Conservation (phyloP, 2,329 filamentous ascomycete species). For the Drechslera avenae region DNA sequence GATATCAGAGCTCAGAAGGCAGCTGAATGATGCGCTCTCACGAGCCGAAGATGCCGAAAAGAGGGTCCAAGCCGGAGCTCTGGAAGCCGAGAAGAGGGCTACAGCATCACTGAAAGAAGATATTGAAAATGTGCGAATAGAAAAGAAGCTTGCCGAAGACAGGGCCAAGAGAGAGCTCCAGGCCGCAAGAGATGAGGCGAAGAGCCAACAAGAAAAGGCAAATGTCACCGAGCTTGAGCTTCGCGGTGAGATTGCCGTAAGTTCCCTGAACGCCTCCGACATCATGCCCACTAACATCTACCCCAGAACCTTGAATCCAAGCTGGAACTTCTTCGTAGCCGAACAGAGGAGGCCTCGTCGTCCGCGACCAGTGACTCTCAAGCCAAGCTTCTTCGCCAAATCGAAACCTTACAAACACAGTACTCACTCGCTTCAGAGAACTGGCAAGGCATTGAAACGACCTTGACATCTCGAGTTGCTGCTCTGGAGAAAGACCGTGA, state of each 20-base stretch:
- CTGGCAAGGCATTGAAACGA: conserved; percentile 95
- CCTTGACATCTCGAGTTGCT: conserved; percentile 75
- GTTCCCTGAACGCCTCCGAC: conserved; percentile 3
- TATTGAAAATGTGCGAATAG: conserved; percentile 69
- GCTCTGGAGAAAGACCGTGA: conserved; percentile 89
- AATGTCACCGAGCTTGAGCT: conserved; percentile 75
- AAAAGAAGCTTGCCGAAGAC: conserved; percentile 76
- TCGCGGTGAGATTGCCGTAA: conserved; percentile 71
- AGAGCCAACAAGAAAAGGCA: conserved; percentile 72
- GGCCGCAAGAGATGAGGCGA: conserved; percentile 74
- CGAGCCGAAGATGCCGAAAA: conserved; percentile 70
- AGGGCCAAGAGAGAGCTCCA: conserved; percentile 71
- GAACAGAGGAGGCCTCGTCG: conserved; percentile 88
- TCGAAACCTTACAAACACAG: conserved; percentile 94
- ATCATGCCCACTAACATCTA: conserved; percentile 26
- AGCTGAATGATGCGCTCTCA: conserved; percentile 70
- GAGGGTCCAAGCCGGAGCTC: conserved; percentile 68
- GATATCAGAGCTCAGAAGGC: conserved; percentile 70
- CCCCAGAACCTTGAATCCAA: conserved; percentile 80
- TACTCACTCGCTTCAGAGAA: conserved; percentile 94
- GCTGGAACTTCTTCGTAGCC: conserved; percentile 81
- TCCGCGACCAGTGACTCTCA: conserved; percentile 81
- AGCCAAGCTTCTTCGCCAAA: conserved; percentile 87
- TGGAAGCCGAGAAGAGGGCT: conserved; percentile 67
- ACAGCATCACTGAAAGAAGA: conserved; percentile 65